Base-by-base conservation (phyloP, 2,329 filamentous ascomycete genomes). In the Paracoccidioides lutzii region DNA sequence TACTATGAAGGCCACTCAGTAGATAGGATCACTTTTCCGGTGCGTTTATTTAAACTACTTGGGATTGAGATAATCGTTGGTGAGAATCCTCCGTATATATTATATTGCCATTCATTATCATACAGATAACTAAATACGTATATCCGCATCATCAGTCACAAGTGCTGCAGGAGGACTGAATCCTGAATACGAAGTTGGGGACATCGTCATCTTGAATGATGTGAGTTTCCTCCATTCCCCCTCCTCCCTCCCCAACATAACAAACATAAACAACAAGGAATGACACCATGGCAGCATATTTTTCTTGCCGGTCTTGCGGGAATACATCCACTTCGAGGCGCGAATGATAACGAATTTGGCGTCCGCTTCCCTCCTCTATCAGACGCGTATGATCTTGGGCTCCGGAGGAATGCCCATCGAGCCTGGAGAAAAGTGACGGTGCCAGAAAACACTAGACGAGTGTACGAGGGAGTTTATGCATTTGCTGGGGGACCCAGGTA, bases 1-100 rank as follows among this genome's bases (percentile, higher is more conserved):
- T 85, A 82, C 70, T 86, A 85, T 65, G 83, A 86, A 69, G 83
- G 83, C 38, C 79, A 85, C 64, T 76, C 77, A 2, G 82, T 85
- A 70, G 75, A 82, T 54, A 72, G 76, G 49, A 77, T 82, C 41
- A 82, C 82, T 32, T 84, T 85, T 62, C 81, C 82, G 32, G 78
- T 82, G 9, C 76, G 83, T 53, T 78, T 85, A 5, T 81, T 84
- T 70, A 83, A 81, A 62, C 66, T 81, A 0, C 68, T 85, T 8
- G 82, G 81, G 30, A 74, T 85, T 22, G 74, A 82, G 59, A 80
- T 76, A 1, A 75, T 85, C 62, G 75, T 82, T 60, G 74, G 78
- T 80, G 64, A 61, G 67, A 49, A 22, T 33, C 32, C 14, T 69
- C 58, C 50, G 12, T 55, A 3, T 4, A 22, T 52, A 54, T 52